phyloP scores from a whole-genome alignment of 139 green algal genomes.

The Nannochloris sp. region DNA sequence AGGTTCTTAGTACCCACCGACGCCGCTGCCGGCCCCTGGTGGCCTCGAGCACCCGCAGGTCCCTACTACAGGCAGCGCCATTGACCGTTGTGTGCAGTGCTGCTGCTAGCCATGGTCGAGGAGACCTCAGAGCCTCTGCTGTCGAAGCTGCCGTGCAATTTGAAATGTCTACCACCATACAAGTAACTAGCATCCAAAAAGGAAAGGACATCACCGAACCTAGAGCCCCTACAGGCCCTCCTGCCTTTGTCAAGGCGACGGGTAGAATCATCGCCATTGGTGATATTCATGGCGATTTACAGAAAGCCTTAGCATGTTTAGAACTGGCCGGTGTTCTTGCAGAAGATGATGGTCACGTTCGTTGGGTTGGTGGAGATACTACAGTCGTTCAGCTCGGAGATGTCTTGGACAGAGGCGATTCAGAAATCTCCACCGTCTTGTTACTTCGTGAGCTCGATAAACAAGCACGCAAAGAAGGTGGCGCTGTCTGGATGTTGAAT shows the following conservation, averaged over 20 bases:
- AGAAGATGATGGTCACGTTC: constrained; percentile 30
- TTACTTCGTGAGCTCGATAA: constrained; percentile 71
- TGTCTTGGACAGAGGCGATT: constrained; percentile 81
- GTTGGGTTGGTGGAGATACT: constrained; percentile 74
- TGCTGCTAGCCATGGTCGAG: not conserved
- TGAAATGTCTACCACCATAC: not conserved
- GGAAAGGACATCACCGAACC: not conserved
- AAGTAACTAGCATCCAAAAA: not conserved
- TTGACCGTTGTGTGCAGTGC: no score
- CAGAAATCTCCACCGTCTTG: constrained; percentile 79
- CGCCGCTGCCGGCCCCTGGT: no score
- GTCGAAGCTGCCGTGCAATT: not conserved
- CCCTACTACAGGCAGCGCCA: no score
- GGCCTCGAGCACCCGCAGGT: no score
- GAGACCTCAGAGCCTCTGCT: not conserved
- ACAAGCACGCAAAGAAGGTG: constrained; percentile 64
- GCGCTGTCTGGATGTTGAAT: constrained; percentile 87
- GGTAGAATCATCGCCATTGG: constrained; percentile 61
- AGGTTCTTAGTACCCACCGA: no score
- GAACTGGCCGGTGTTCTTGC: constrained; percentile 58
- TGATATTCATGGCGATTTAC: constrained; percentile 84
- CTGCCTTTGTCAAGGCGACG: constrained; percentile 60
- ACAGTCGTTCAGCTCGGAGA: constrained; percentile 88
- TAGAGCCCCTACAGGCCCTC: constrained; percentile 26
- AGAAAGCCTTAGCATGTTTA: constrained; percentile 69